Percentiles rank a stretch among this genome's conserved stretches.
phyloP scores from a whole-genome alignment of 441 rosid species.

The Geranium incanum region DNA sequence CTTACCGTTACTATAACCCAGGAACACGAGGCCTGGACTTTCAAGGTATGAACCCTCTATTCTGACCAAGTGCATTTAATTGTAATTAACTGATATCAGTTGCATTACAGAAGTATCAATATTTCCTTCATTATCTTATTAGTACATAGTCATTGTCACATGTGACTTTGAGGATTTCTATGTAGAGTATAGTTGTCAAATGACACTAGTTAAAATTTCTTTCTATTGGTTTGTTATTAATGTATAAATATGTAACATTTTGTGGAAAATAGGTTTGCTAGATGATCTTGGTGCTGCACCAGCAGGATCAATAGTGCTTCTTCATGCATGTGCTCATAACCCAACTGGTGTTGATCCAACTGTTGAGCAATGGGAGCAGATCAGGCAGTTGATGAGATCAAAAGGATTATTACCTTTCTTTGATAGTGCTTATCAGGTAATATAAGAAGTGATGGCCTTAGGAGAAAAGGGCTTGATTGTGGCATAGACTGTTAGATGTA shows the following conservation, averaged over 20 bases:
- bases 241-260: neutral
- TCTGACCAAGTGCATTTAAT: neutral
- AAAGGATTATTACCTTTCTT: slow-evolving; percentile 24
- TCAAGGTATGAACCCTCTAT: slow-evolving; percentile 16
- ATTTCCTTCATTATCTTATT: neutral
- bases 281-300: slow-evolving; percentile 27
- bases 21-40: slow-evolving; percentile 25
- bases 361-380: slow-evolving; percentile 29
- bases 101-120: neutral
- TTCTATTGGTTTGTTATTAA: neutral
- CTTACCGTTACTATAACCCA: slow-evolving; percentile 24
- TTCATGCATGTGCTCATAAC: slow-evolving; percentile 30
- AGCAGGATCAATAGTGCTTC: slow-evolving; percentile 24
- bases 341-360: slow-evolving; percentile 31
- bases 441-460: neutral
- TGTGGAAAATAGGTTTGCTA: slow-evolving; percentile 17
- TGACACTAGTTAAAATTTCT: neutral
- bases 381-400: slow-evolving; percentile 24
- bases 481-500: neutral
- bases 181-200: neutral
- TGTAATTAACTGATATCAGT: neutral
- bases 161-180: neutral
- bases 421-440: slow-evolving; percentile 30
- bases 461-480: neutral
- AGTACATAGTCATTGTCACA: neutral